Conservation (phyloP, 1,284 basidiomycete genomes). For the Exobasidium cylindrosporum region DNA sequence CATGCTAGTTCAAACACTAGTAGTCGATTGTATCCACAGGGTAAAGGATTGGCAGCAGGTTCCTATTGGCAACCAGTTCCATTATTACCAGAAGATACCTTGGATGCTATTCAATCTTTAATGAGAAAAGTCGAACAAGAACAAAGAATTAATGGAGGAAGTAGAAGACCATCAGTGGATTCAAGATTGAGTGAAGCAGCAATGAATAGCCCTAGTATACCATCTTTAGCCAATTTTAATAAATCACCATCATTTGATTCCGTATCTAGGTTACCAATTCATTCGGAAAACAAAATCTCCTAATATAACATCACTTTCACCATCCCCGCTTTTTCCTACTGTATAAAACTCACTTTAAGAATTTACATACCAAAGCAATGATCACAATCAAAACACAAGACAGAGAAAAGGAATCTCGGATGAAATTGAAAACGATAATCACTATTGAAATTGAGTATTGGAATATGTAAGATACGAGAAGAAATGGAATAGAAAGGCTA, state of each 20-base stretch:
- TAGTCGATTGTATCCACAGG: constrained; percentile 30
- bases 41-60: constrained; percentile 40
- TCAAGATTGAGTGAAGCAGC: background rate
- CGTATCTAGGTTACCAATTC: too few relatives aligned
- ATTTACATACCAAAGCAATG: background rate
- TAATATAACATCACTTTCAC: too few relatives aligned
- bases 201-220: background rate
- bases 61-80: constrained; percentile 43
- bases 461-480: too few relatives aligned
- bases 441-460: background rate
- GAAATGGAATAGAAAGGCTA: too few relatives aligned
- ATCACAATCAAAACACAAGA: background rate
- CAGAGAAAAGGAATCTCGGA: background rate
- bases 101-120: constrained; percentile 28
- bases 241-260: too few relatives aligned
- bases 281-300: too few relatives aligned
- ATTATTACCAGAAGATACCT: constrained; percentile 32
- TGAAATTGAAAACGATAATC: background rate
- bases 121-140: background rate
- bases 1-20: constrained; percentile 17
- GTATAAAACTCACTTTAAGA: too few relatives aligned
- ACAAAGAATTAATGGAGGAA: background rate
- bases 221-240: background rate
- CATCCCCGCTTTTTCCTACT: background rate
- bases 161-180: background rate